Conservation (phyloP, 148 eudicot genomes). For the Silene uniflora region DNA sequence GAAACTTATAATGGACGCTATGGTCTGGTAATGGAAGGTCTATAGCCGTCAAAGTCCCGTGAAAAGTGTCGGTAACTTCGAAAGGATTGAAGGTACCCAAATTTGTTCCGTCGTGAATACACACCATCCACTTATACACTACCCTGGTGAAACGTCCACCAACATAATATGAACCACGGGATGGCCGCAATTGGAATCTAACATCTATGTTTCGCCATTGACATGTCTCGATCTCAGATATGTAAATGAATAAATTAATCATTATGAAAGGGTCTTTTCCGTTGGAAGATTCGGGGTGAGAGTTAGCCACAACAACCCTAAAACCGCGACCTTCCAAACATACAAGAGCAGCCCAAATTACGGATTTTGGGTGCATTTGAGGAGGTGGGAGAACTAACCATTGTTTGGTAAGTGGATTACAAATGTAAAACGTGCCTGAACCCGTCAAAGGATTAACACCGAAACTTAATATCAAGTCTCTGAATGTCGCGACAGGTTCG, state of each 20-base stretch:
- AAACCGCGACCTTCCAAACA: neutral
- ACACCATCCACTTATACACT: conserved; percentile 7
- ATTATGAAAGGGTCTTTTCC: neutral
- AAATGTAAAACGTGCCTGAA: neutral
- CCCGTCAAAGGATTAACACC: neutral
- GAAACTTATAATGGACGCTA: neutral
- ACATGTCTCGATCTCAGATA: conserved; percentile 5
- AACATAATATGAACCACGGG: no score
- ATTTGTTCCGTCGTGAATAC: neutral
- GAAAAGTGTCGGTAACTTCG: neutral
- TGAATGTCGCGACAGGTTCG: neutral
- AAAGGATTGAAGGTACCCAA: conserved; percentile 10
- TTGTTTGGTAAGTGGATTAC: conserved; percentile 5
- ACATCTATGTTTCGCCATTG: neutral
- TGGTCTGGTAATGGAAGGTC: neutral
- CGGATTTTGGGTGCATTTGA: neutral
- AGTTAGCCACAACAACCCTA: neutral
- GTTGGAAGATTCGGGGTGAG: neutral
- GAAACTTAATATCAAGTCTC: neutral
- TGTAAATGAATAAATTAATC: neutral
- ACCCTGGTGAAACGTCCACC: neutral
- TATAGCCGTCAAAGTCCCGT: neutral
- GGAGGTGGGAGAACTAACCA: neutral
- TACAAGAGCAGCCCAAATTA: neutral
- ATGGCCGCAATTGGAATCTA: neutral